Base-by-base conservation (phyloP, 116 monocot genomes). In the Zostera marina region DNA sequence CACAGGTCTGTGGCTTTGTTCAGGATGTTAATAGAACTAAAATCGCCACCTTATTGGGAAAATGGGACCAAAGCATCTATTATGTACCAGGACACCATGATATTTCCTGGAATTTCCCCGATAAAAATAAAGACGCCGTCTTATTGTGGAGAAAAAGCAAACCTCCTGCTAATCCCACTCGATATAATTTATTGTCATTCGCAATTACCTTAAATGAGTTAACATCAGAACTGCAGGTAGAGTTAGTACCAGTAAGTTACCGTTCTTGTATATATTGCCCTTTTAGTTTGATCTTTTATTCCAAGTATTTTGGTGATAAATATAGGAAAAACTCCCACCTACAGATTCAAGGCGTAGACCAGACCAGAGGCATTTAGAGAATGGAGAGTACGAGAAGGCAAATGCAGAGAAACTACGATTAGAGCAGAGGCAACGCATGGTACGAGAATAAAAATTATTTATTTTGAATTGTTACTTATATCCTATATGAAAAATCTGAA, bases 1-100 rank as follows among this genome's bases (percentile, higher is more conserved):
- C 12, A 22, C 57, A 93, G 93, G 93, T 94, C 14, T 82, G 76
- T 49, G 94, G 94, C 8, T 82, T 75, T 78, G 85, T 94, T 44
- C 88, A 88, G 66, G 85, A 88, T 68, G 38, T 15, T 7, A 64
- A 39, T 25, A 82, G 82, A 60, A 75, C 48, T 17, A 88, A 76
- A 79, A 73, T 77, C 65, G 81, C 79, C 11, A 61, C 63, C 42
- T 70, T 94, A 53, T 51, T 61, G 44, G 94, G 94, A 58, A 88
- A 80, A 77, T 94, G 94, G 94, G 81, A 94, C 62, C 77, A 88
- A 10, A 68, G 70, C 62, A 82, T 94, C 69, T 80, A 82, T 42
- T 85, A 61, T 21, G 19, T 45, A 10, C 52, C 59, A 48, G 71
- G 53, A 42, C 72, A 63, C 5, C 32, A 63, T 62, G 64, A 70